A percentile compares a stretch with the other conserved stretches of the same genome.
Conservation (phyloP, 2,329 filamentous ascomycete species). For the Neofusicoccum cordaticola region DNA sequence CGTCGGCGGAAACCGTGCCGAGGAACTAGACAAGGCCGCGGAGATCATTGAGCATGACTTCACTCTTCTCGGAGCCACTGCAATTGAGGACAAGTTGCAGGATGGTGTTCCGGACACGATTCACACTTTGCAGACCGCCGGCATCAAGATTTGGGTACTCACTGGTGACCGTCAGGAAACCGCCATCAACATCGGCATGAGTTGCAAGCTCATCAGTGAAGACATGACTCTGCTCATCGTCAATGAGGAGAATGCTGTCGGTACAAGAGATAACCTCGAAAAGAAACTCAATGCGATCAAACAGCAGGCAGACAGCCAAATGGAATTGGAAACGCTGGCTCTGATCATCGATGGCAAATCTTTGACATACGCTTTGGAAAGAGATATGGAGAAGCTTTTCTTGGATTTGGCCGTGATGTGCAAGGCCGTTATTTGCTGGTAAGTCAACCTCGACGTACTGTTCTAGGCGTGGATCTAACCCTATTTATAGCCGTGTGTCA, state of each 20-base stretch:
- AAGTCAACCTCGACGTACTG: constrained; percentile 25
- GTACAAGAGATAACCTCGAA: constrained; percentile 81
- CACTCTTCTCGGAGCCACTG: constrained; percentile 86
- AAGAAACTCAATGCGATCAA: constrained; percentile 92
- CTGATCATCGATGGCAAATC: constrained; percentile 96
- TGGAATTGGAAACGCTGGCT: constrained; percentile 82
- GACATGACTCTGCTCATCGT: constrained; percentile 98
- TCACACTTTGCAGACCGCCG: constrained; percentile 90
- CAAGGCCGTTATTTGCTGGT: constrained; percentile 95
- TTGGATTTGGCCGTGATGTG: constrained; percentile 91
- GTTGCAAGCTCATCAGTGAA: constrained; percentile 95
- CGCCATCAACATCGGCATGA: constrained; percentile 99
- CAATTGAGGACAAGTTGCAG: constrained; percentile 94
- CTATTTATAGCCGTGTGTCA: constrained; percentile 73
- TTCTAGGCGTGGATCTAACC: not conserved
- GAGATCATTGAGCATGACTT: constrained; percentile 94
- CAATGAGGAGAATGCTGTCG: constrained; percentile 79
- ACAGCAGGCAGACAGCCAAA: constrained; percentile 72
- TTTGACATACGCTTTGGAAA: constrained; percentile 87
- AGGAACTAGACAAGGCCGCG: constrained; percentile 94
- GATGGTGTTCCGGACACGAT: constrained; percentile 98
- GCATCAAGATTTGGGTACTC: constrained; percentile 98
- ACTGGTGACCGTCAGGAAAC: constrained; percentile 98
- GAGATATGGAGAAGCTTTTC: constrained; percentile 89
- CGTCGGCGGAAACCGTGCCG: constrained; percentile 84